These are phyloP conservation scores for Lignosus rhinocerotis DNA, from an alignment of 1,284 basidiomycete genomes.

Conservation along the genomic window DNA sequence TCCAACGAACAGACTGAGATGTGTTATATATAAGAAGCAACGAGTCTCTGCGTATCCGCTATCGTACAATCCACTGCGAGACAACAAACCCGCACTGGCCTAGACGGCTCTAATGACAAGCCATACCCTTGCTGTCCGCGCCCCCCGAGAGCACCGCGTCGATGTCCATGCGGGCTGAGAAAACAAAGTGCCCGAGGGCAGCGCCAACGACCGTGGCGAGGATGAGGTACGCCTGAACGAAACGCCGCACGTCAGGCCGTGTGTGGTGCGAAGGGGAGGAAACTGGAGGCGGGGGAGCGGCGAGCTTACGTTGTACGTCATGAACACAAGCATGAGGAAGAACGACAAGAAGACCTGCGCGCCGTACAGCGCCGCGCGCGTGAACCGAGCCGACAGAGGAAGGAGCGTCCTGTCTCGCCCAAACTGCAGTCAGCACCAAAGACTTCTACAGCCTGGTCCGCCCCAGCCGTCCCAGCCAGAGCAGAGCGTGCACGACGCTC, in stretches of 20 bases:
- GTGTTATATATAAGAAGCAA: neutral
- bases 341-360: constrained; percentile 71
- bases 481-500: too few species aligned
- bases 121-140: constrained; percentile 54
- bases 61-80: neutral
- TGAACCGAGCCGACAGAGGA: constrained; percentile 49
- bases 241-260: neutral
- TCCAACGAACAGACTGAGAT: too few species aligned
- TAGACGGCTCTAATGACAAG: constrained; percentile 44
- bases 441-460: too few species aligned
- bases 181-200: constrained; percentile 71
- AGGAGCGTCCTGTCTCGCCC: constrained; percentile 42
- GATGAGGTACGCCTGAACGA: constrained; percentile 72
- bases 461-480: too few species aligned
- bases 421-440: neutral
- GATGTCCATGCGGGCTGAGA: constrained; percentile 57
- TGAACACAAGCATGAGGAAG: constrained; percentile 87
- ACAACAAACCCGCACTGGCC: neutral
- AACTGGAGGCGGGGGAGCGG: neutral
- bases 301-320: constrained; percentile 80
- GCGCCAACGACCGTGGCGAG: constrained; percentile 73
- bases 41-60: neutral
- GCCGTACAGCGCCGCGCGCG: constrained; percentile 68
- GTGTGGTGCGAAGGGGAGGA: neutral
- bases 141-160: constrained; percentile 52